Evolutionary conservation across 2,329 filamentous ascomycete species (phyloP).

Genomic region (Byssothecium circinans): DNA sequence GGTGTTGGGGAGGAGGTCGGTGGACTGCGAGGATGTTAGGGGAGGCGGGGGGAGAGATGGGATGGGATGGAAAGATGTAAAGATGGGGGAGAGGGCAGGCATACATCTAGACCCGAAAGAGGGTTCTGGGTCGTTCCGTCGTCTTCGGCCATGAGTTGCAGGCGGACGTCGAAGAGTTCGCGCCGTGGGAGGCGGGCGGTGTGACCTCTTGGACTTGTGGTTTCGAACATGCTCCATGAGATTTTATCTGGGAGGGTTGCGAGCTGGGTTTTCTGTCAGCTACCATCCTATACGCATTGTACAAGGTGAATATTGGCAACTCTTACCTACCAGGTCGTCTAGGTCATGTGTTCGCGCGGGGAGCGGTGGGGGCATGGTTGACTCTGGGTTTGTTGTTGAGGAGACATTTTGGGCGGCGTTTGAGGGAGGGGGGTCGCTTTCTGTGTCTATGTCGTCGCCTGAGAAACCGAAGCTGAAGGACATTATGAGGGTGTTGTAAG

Average conservation of each 20-base stretch:
- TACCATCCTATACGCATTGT: too few relatives aligned
- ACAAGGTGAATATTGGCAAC: too few relatives aligned
- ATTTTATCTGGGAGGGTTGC: conserved; percentile 70
- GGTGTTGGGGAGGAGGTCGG: conserved; percentile 77
- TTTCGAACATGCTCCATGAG: conserved; percentile 64
- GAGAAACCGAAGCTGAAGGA: conserved; percentile 61
- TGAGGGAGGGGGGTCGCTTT: conserved; percentile 37
- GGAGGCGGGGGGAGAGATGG: conserved; percentile 33
- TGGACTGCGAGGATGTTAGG: conserved; percentile 24
- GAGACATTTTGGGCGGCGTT: conserved; percentile 7
- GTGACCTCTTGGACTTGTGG: conserved; percentile 62
- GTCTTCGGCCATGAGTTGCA: conserved; percentile 76
- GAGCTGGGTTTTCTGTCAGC: too few relatives aligned
- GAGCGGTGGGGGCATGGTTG: conserved; percentile 34
- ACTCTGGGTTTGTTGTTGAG: conserved; percentile 3
- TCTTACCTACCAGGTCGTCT: conserved; percentile 50
- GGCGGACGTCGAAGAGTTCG: conserved; percentile 78
- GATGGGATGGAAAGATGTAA: conserved; percentile 12
- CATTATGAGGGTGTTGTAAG: conserved; percentile 17
- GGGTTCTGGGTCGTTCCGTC: conserved; percentile 41
- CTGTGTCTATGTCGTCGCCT: conserved; percentile 60
- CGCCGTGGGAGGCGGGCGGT: conserved; percentile 65
- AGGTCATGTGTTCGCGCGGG: conserved; percentile 48
- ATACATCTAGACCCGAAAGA: conserved; percentile 33
- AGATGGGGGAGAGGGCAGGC: conserved; percentile 14